phyloP scores from a whole-genome alignment of 2,329 filamentous ascomycete species.

The Aureobasidium melanogenum region DNA sequence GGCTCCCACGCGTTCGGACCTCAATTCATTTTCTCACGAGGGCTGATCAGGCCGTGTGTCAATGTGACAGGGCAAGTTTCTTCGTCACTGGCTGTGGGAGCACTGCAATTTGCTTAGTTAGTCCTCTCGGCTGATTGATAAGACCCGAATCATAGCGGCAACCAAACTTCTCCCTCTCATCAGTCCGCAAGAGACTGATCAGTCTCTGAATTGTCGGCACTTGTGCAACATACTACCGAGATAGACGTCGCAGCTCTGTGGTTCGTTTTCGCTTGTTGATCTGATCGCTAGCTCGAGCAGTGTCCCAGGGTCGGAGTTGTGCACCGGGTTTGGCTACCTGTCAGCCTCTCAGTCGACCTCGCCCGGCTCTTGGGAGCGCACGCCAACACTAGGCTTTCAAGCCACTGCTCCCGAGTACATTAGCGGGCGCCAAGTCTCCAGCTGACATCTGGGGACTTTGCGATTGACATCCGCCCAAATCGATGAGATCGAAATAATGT shows the following conservation, averaged over 20 bases:
- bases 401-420: neutral
- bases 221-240: conserved; percentile 4
- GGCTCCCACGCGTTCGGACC: conserved; percentile 9
- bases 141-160: neutral
- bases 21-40: neutral
- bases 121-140: neutral
- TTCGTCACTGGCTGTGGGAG: neutral
- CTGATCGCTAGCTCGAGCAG: neutral
- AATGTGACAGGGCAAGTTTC: conserved; percentile 5
- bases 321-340: neutral
- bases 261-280: neutral
- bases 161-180: neutral
- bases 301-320: neutral
- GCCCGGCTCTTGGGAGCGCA: conserved; percentile 4
- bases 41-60: neutral
- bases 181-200: neutral
- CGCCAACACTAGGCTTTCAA: neutral
- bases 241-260: neutral
- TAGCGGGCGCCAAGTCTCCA: conserved; percentile 2
- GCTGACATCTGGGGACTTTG: conserved; percentile 4
- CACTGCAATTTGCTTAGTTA: neutral
- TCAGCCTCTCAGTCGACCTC: neutral
- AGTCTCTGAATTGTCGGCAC: neutral
- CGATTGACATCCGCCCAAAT: neutral
- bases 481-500: neutral